A percentile compares a stretch with the other conserved stretches of the same genome.
phyloP scores from a whole-genome alignment of 441 rosid species.

The Croton laevigatus region DNA sequence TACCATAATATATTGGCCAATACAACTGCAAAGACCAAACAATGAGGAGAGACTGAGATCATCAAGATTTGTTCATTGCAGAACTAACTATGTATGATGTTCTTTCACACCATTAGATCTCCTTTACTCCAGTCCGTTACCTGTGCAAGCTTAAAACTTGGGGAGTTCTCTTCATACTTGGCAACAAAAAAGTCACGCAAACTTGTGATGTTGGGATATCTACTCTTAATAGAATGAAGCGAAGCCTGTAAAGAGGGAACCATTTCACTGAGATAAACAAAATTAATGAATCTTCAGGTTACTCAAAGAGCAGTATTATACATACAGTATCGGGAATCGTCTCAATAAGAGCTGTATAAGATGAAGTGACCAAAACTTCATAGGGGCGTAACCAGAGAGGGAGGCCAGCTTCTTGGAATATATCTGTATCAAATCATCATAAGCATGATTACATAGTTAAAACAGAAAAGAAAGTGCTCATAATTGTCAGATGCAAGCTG shows the following conservation, averaged over 20 bases:
- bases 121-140: constrained; percentile 38
- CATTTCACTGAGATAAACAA: constrained; percentile 15
- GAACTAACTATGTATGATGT: not conserved
- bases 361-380: constrained; percentile 93
- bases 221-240: constrained; percentile 96
- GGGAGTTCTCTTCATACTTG: constrained; percentile 79
- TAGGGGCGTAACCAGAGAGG: constrained; percentile 99
- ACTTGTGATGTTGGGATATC: constrained; percentile 84
- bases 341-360: constrained; percentile 98
- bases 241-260: constrained; percentile 63
- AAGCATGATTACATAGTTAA: constrained; percentile 12
- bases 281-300: constrained; percentile 10
- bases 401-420: constrained; percentile 98
- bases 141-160: constrained; percentile 95
- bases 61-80: not conserved
- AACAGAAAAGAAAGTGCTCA: not conserved
- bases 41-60: not conserved
- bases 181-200: constrained; percentile 89
- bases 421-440: constrained; percentile 48
- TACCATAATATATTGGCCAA: not conserved
- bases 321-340: constrained; percentile 94
- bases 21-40: not conserved
- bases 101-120: constrained; percentile 2
- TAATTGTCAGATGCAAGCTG: constrained; percentile 3
- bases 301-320: constrained; percentile 18